Percentiles rank a stretch among this genome's conserved stretches.
phyloP scores from a whole-genome alignment of 169 alveolate genomes.

The Plasmodium falciparum region DNA sequence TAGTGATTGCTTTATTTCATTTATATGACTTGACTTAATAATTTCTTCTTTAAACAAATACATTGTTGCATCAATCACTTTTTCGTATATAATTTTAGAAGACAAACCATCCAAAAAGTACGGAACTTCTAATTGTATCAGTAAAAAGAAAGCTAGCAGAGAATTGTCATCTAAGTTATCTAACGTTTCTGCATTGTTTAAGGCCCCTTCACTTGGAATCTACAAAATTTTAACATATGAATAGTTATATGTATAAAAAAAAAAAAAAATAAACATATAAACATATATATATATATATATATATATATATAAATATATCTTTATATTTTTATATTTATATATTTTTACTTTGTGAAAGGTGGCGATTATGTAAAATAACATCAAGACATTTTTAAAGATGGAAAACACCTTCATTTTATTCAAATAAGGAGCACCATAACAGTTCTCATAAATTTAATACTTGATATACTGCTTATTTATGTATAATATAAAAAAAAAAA shows the following conservation, averaged over 20 bases:
- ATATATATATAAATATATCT: not conserved
- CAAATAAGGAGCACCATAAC: not conserved
- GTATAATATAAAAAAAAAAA: too few species aligned
- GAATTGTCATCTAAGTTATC: constrained; percentile 27
- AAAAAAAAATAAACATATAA: not conserved
- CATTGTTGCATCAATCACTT: constrained; percentile 47
- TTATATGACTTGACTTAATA: not conserved
- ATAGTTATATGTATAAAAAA: not conserved
- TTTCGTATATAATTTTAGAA: constrained; percentile 24
- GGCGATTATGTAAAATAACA: constrained; percentile 12
- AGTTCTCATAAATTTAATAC: too few species aligned
- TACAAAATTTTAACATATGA: not conserved
- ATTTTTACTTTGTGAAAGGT: constrained; percentile 7
- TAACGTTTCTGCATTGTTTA: constrained; percentile 1
- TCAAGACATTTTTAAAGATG: constrained; percentile 7
- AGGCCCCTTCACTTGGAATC: constrained; percentile 1
- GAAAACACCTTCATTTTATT: constrained; percentile 21
- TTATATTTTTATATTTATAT: not conserved
- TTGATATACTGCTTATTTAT: too few species aligned
- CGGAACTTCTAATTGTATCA: constrained; percentile 47
- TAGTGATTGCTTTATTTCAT: constrained; percentile 14
- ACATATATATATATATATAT: not conserved
- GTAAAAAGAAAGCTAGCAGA: constrained; percentile 41
- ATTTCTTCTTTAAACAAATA: constrained; percentile 26
- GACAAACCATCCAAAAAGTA: constrained; percentile 20